Evolutionary conservation across 1,284 basidiomycete genomes (phyloP).

Genomic region (Agroathelia rolfsii): DNA sequence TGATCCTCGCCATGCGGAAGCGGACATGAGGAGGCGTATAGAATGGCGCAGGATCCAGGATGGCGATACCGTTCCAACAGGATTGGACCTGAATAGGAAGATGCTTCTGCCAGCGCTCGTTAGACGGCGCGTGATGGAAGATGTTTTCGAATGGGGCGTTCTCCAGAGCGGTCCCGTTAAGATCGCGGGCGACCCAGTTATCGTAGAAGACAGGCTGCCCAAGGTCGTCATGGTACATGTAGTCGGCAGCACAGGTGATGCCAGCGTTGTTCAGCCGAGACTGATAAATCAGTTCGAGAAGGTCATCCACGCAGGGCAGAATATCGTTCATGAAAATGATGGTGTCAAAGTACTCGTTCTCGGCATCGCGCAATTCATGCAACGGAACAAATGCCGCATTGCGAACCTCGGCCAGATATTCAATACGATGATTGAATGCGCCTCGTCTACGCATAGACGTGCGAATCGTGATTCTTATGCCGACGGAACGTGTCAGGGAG

Average conservation of each 20-base stretch:
- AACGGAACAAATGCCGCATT: slow-evolving; percentile 91
- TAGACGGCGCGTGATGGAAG: slow-evolving; percentile 74
- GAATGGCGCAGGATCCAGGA: slow-evolving; percentile 88
- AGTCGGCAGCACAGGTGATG: slow-evolving; percentile 92
- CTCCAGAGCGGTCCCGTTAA: slow-evolving; percentile 93
- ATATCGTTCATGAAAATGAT: slow-evolving; percentile 99
- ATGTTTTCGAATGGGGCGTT: slow-evolving; percentile 92
- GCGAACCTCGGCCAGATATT: slow-evolving; percentile 93
- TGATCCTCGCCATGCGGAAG: slow-evolving; percentile 85
- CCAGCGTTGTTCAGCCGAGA: slow-evolving; percentile 85
- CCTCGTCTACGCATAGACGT: slow-evolving; percentile 86
- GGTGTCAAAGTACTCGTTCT: slow-evolving; percentile 87
- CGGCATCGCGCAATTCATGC: slow-evolving; percentile 81
- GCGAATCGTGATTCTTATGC: slow-evolving; percentile 84
- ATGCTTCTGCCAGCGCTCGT: slow-evolving; percentile 78
- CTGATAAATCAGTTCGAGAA: slow-evolving; percentile 94
- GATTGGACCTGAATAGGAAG: slow-evolving; percentile 90
- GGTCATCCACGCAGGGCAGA: slow-evolving; percentile 88
- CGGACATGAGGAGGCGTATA: slow-evolving; percentile 81
- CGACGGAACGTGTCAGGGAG: slow-evolving; percentile 78
- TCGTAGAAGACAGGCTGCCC: slow-evolving; percentile 88
- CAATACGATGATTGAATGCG: slow-evolving; percentile 96
- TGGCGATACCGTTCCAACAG: slow-evolving; percentile 94
- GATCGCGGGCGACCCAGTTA: slow-evolving; percentile 95
- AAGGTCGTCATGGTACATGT: slow-evolving; percentile 89